Evolutionary conservation across 768 basidiomycete species (phyloP), one percentile per base, ranked within the genome.

Genomic region (Clavaria fumosa): DNA sequence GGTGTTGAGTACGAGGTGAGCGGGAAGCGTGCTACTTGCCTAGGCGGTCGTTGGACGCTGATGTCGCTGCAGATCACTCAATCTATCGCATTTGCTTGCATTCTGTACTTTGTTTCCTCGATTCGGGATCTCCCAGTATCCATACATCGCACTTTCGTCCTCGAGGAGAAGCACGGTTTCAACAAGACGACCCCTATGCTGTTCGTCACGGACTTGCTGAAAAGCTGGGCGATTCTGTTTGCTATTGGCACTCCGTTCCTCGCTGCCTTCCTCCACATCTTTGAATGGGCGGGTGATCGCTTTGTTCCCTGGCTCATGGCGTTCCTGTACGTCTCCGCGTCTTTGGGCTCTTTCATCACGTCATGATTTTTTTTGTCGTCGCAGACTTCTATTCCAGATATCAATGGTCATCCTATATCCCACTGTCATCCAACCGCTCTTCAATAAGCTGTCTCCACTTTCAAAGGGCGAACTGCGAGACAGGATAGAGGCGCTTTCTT

Each of bases 111-210:
- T 40, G 38, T 75, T 27, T 78, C 79, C 2, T 68, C 75, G 0
- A 53, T 84, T 20, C 75, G 86, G 2, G 62, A 70, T 5, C 61
- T 90, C 7, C 89, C 93, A 14, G 61, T 88, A 28, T 74, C 71
- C 22, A 63, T 78, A 17, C 96, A 95, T 61, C 70, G 75, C 43
- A 95, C 88, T 3, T 99, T 99, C 52, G 81, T 90, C 4, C 66
- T 97, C 26, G 95, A 97, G 58, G 81, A 93, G 53, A 81, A 78
- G 45, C 88, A 95, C 45, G 91, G 91, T 1, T 97, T 96, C 67
- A 99, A 97, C 69, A 95, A 97, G 61, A 90, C 77, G 4, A 85
- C 89, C 0, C 70, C 73, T 1, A 48, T 49, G 11, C 61, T 91
- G 3, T 97, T 85, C 56, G 53, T 89, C 37, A 59, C 67, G 2